A percentile compares a stretch with the other conserved stretches of the same genome.
Evolutionary conservation across 2,329 filamentous ascomycete genomes (phyloP).

Genomic region (Acephala macrosclerotiorum): DNA sequence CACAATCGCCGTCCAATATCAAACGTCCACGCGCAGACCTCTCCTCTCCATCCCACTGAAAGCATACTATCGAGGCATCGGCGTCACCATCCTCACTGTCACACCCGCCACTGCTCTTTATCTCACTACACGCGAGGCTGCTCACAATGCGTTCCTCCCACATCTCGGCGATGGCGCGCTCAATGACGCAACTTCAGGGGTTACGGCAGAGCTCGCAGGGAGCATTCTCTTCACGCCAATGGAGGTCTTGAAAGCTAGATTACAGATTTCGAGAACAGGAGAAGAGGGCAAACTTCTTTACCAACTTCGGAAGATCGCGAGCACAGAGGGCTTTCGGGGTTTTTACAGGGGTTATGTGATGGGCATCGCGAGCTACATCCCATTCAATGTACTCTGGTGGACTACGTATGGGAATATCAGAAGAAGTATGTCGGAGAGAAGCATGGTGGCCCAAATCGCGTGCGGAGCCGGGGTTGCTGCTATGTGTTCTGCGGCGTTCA

Average conservation of each 20-base stretch:
- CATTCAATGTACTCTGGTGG: constrained; percentile 34
- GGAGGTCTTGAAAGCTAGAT: constrained; percentile 34
- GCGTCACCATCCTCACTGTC: constrained; percentile 31
- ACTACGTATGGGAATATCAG: constrained; percentile 33
- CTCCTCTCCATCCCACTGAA: constrained; percentile 32
- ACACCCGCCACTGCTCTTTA: constrained; percentile 35
- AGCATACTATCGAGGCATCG: constrained; percentile 35
- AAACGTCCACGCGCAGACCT: constrained; percentile 32
- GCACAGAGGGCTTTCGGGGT: constrained; percentile 30
- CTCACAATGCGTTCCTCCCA: constrained; percentile 30
- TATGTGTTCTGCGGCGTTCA: constrained; percentile 26
- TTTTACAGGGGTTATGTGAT: constrained; percentile 35
- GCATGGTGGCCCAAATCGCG: constrained; percentile 18
- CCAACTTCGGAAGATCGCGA: constrained; percentile 30
- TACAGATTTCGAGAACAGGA: constrained; percentile 30
- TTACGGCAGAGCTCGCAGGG: constrained; percentile 31
- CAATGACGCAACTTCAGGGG: constrained; percentile 29
- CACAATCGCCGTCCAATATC: constrained; percentile 35
- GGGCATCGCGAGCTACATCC: constrained; percentile 33
- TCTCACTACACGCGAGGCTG: constrained; percentile 29
- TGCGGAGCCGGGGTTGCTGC: constrained; percentile 27
- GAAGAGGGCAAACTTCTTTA: constrained; percentile 31
- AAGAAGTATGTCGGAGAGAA: constrained; percentile 26
- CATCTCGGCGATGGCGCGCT: constrained; percentile 30
- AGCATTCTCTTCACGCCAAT: constrained; percentile 34